phyloP scores from a whole-genome alignment of 1,284 basidiomycete genomes.

The Mrakiaceae sp. region DNA sequence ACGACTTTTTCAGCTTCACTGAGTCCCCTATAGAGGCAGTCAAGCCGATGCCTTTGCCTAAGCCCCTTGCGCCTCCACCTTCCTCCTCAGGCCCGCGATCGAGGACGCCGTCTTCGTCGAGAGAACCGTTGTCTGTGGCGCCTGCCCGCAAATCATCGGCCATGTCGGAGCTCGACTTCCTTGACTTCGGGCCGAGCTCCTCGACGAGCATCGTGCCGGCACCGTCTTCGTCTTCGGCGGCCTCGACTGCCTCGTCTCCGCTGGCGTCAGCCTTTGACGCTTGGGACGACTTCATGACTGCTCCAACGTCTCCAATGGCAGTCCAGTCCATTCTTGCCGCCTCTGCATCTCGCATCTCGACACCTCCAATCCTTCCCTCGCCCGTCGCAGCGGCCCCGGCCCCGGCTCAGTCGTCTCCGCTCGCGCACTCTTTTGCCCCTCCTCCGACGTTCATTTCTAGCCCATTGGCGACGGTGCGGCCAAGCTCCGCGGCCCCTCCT shows the following conservation, averaged over 20 bases:
- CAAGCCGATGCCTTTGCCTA: constrained; percentile 1
- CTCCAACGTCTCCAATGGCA: not conserved
- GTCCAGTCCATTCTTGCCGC: not conserved
- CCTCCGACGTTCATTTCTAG: not conserved
- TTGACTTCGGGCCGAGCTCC: not conserved
- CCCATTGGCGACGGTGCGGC: not conserved
- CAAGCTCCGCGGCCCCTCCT: not conserved
- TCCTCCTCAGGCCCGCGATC: not conserved
- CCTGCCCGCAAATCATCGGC: not conserved
- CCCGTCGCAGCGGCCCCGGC: not conserved
- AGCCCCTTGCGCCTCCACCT: constrained; percentile 11
- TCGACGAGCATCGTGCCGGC: not conserved
- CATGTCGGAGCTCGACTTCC: constrained; percentile 3
- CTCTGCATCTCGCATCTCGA: not conserved
- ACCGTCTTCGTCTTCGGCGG: not conserved
- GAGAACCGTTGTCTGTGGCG: not conserved
- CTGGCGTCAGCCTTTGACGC: not conserved
- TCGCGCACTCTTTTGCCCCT: not conserved
- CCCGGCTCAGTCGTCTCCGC: not conserved
- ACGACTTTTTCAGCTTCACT: not conserved
- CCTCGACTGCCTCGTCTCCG: not conserved
- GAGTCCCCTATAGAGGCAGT: not conserved
- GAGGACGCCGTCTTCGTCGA: not conserved
- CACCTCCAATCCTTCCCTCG: not conserved
- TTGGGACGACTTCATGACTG: constrained; percentile 9